Conservation (phyloP, 371 early-diverging fungal species). For the Saksenaea vasiformis region DNA sequence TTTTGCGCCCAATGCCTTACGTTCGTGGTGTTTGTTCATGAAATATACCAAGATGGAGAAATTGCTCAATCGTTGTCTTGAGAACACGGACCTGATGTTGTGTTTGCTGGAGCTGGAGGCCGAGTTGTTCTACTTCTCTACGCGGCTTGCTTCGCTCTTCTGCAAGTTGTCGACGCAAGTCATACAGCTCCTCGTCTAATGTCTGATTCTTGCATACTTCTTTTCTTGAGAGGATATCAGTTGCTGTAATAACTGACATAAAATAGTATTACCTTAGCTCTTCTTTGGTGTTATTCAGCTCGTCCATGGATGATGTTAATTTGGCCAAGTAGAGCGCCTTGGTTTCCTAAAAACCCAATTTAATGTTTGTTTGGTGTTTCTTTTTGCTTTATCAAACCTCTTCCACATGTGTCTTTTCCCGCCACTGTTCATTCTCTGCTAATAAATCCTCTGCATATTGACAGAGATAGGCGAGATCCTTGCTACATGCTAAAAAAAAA, state of each 20-base stretch:
- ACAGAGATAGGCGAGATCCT: constrained; percentile 39
- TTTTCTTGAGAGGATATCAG: neutral
- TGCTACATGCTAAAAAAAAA: constrained; percentile 29
- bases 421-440: constrained; percentile 29
- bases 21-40: neutral
- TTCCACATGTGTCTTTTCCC: constrained; percentile 28
- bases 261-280: constrained; percentile 7
- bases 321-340: constrained; percentile 9
- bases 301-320: neutral
- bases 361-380: too few relatives aligned
- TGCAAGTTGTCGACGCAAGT: neutral
- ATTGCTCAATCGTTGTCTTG: constrained; percentile 48
- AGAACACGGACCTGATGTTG: constrained; percentile 41
- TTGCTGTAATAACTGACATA: neutral
- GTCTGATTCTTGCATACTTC: neutral
- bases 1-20: neutral
- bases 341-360: constrained; percentile 7
- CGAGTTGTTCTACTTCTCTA: neutral
- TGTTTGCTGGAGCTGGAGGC: constrained; percentile 32
- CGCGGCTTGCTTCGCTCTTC: neutral
- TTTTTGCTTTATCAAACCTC: constrained; percentile 15
- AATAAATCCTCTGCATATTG: constrained; percentile 30
- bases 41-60: constrained; percentile 44
- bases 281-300: constrained; percentile 11
- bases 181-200: neutral